phyloP scores from a whole-genome alignment of 2,329 filamentous ascomycete genomes.

The Leptoxyphium fumago region DNA sequence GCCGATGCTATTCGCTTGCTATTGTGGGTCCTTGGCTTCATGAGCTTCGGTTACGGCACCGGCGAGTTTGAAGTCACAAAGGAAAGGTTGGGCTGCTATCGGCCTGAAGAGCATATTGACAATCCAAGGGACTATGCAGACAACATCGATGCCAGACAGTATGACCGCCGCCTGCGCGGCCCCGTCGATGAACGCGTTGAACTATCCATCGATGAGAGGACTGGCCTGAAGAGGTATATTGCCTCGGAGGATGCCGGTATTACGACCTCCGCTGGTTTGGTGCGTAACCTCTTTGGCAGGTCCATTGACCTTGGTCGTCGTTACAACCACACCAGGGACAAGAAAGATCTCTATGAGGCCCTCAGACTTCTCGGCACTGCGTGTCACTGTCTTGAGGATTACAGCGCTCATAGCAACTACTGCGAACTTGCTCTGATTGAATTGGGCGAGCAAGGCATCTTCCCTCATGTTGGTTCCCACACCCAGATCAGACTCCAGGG shows the following conservation, averaged over 20 bases:
- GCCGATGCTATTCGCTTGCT: conserved; percentile 40
- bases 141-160: conserved; percentile 69
- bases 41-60: conserved; percentile 42
- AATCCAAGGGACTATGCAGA: conserved; percentile 69
- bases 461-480: conserved; percentile 69
- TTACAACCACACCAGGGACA: conserved; percentile 50
- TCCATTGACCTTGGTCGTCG: conserved; percentile 68
- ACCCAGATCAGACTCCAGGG: conserved; percentile 59
- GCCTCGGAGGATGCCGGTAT: conserved; percentile 67
- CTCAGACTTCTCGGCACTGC: conserved; percentile 76
- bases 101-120: conserved; percentile 41
- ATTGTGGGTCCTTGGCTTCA: conserved; percentile 40
- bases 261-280: conserved; percentile 65
- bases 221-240: conserved; percentile 72
- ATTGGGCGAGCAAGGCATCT: conserved; percentile 64
- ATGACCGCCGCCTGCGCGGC: conserved; percentile 66
- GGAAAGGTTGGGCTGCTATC: conserved; percentile 35
- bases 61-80: conserved; percentile 42
- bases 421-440: conserved; percentile 77
- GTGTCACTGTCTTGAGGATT: conserved; percentile 84
- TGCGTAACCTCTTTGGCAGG: conserved; percentile 56
- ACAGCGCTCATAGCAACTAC: conserved; percentile 88
- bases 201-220: conserved; percentile 55
- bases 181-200: conserved; percentile 60
- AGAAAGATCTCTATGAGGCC: conserved; percentile 74